Conservation (phyloP, 2,329 filamentous ascomycete genomes). For the Bipolaris bicolor region DNA sequence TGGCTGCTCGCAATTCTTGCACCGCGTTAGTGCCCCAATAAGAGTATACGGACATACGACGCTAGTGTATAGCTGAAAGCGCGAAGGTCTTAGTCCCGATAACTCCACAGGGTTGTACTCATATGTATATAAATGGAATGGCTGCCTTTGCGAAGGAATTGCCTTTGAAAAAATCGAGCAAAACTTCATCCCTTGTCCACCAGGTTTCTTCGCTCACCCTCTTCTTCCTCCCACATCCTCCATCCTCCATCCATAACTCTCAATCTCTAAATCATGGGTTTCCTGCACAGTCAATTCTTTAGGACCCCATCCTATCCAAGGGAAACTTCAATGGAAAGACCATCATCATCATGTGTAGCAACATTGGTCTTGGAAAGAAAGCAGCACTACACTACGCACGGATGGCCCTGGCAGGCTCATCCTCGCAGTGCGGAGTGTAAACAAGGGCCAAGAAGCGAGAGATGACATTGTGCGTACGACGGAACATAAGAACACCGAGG, state of each 20-base stretch:
- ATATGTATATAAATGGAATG: no score
- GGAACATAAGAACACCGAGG: conserved; percentile 23
- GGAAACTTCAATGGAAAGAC: conserved; percentile 39
- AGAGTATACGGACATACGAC: no score
- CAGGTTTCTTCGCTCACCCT: neutral
- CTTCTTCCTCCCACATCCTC: neutral
- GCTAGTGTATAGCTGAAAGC: no score
- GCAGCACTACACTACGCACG: conserved; percentile 37
- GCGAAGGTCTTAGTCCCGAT: no score
- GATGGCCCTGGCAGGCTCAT: conserved; percentile 34
- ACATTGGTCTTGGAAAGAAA: conserved; percentile 43
- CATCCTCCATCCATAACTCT: neutral
- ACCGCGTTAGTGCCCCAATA: no score
- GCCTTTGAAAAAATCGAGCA: no score
- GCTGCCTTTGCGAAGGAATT: no score
- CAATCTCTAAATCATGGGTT: conserved; percentile 18
- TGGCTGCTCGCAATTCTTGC: no score
- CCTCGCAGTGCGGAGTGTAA: conserved; percentile 37
- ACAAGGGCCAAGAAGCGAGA: conserved; percentile 40
- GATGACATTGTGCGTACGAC: conserved; percentile 26
- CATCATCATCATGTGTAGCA: conserved; percentile 51
- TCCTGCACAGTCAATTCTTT: conserved; percentile 51
- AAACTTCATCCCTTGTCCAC: neutral
- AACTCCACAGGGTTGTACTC: no score
- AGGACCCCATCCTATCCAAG: conserved; percentile 31